Conservation (phyloP, 352 stramenopile genomes). For the Phytophthora sp. region DNA sequence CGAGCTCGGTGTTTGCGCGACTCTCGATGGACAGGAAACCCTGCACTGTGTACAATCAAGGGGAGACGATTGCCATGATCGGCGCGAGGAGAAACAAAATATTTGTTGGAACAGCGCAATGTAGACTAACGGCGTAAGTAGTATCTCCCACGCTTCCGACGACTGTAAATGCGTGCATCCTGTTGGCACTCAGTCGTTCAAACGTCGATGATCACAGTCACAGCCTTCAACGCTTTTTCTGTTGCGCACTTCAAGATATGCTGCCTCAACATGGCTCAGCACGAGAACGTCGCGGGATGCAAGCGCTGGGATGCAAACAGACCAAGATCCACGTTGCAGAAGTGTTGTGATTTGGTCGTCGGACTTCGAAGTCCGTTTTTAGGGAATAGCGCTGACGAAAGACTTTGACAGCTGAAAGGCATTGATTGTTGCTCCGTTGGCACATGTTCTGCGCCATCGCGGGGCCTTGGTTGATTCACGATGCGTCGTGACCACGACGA, state of each 20-base stretch:
- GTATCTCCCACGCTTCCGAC: no score
- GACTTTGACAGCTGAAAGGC: no score
- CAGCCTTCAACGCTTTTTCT: not conserved
- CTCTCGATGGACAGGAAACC: not conserved
- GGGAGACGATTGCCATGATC: not conserved
- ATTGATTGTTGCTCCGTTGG: no score
- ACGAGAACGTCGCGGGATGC: no score
- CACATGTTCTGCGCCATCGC: no score
- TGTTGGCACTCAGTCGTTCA: slow-evolving; percentile 2
- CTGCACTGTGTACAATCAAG: slow-evolving; percentile 9
- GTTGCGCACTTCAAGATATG: slow-evolving; percentile 13
- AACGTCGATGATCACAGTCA: slow-evolving; percentile 12
- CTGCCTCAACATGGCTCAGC: slow-evolving; percentile 16
- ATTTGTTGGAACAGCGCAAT: slow-evolving; percentile 5
- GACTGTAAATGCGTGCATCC: not conserved
- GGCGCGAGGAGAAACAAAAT: slow-evolving; percentile 4
- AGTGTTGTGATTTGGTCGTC: not conserved
- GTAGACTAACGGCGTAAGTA: no score
- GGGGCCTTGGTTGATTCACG: no score
- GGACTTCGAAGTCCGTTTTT: no score
- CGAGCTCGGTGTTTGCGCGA: slow-evolving; percentile 5
- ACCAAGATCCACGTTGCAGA: not conserved
- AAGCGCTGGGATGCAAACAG: no score
- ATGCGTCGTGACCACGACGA: no score
- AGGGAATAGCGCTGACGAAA: no score